Evolutionary conservation across 1,139 yeast species (phyloP).

Genomic region (Wickerhamomyces sp.): DNA sequence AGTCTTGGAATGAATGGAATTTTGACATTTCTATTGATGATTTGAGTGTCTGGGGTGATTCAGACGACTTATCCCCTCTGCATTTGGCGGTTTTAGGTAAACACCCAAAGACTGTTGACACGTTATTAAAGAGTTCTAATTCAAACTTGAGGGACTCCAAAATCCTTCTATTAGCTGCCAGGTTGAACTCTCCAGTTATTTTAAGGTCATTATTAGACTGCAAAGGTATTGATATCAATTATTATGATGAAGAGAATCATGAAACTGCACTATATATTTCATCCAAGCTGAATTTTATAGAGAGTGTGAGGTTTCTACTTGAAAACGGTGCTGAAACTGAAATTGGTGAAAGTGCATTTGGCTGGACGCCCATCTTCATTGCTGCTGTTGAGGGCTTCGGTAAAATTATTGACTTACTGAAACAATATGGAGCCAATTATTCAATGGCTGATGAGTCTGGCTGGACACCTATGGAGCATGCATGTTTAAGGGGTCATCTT

Average conservation of each 20-base stretch:
- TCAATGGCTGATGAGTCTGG: slow-evolving; percentile 77
- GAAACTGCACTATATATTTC: slow-evolving; percentile 87
- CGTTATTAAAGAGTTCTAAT: slow-evolving; percentile 46
- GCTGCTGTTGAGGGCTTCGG: slow-evolving; percentile 85
- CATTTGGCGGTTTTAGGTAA: slow-evolving; percentile 80
- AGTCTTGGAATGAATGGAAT: slow-evolving; percentile 49
- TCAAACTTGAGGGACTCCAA: slow-evolving; percentile 42
- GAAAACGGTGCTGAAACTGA: slow-evolving; percentile 66
- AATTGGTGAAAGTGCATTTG: slow-evolving; percentile 71
- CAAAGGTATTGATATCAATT: slow-evolving; percentile 63
- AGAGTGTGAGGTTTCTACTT: slow-evolving; percentile 55
- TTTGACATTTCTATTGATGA: slow-evolving; percentile 53
- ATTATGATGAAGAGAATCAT: slow-evolving; percentile 53
- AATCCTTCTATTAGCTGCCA: slow-evolving; percentile 64
- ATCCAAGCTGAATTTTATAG: slow-evolving; percentile 54
- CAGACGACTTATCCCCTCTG: slow-evolving; percentile 76
- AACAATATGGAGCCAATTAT: slow-evolving; percentile 49
- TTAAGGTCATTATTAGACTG: slow-evolving; percentile 50
- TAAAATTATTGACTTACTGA: slow-evolving; percentile 52
- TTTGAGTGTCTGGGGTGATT: slow-evolving; percentile 69
- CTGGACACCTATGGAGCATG: slow-evolving; percentile 97
- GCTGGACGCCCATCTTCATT: slow-evolving; percentile 92
- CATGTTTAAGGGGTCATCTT: slow-evolving; percentile 85
- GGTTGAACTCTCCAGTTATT: slow-evolving; percentile 58
- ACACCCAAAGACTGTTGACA: slow-evolving; percentile 73